Conservation (phyloP, 768 basidiomycete species). For the Phlebiopsis gigantea region DNA sequence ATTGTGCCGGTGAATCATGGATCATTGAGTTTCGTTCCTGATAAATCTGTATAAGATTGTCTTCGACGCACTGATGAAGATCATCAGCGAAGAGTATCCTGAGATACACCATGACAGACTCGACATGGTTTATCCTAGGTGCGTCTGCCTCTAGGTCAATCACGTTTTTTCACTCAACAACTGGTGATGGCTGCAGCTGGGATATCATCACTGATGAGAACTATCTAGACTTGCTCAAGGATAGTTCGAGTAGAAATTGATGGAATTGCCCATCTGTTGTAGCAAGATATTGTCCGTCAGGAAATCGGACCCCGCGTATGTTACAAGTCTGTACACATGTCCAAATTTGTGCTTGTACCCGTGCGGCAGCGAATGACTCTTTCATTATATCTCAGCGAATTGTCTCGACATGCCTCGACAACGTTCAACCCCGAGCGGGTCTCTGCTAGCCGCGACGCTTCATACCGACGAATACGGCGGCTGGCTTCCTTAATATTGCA, state of each 20-base stretch:
- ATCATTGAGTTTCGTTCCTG: too few relatives aligned
- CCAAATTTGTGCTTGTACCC: too few relatives aligned
- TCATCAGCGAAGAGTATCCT: constrained; percentile 54
- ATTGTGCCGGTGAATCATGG: too few relatives aligned
- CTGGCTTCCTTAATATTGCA: neutral
- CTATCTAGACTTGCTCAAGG: neutral
- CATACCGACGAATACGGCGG: neutral
- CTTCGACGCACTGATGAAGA: constrained; percentile 54
- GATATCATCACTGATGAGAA: neutral
- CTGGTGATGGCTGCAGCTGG: neutral
- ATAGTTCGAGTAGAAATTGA: neutral
- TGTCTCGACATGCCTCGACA: too few relatives aligned
- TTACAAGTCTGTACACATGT: too few relatives aligned
- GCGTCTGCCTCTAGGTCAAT: neutral
- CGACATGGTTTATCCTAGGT: constrained; percentile 34
- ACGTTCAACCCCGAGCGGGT: too few relatives aligned
- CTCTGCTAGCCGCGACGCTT: too few relatives aligned
- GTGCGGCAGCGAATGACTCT: too few relatives aligned
- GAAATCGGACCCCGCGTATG: too few relatives aligned
- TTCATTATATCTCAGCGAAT: too few relatives aligned
- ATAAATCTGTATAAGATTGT: constrained; percentile 42
- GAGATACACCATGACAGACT: constrained; percentile 66
- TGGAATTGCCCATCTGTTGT: too few relatives aligned
- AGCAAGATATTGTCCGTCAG: too few relatives aligned
- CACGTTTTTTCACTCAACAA: neutral